Evolutionary conservation across 2,329 filamentous ascomycete species (phyloP).

Genomic region (Calonectria pteridis): DNA sequence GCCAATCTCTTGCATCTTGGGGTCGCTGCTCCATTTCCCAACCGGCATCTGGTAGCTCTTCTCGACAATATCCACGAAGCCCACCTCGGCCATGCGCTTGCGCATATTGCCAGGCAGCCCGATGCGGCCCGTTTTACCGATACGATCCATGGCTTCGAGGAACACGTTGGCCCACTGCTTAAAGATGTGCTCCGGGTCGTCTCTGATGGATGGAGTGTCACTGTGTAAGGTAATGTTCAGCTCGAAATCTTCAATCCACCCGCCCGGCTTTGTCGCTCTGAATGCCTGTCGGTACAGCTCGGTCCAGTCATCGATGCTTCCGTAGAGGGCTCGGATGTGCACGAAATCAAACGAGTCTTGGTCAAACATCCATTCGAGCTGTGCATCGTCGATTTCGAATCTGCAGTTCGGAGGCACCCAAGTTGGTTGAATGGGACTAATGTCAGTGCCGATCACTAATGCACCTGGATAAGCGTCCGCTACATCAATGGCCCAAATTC

Average conservation of each 20-base stretch:
- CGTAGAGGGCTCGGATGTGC: slow-evolving; percentile 18
- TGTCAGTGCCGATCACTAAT: slow-evolving; percentile 11
- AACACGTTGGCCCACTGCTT: slow-evolving; percentile 35
- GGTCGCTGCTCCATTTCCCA: slow-evolving; percentile 34
- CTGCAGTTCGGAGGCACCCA: slow-evolving; percentile 15
- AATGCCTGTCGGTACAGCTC: slow-evolving; percentile 17
- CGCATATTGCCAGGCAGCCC: slow-evolving; percentile 27
- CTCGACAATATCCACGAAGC: slow-evolving; percentile 31
- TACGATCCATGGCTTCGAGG: slow-evolving; percentile 29
- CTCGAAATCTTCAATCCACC: slow-evolving; percentile 37
- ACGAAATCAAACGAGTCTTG: slow-evolving; percentile 8
- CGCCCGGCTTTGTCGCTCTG: slow-evolving; percentile 18
- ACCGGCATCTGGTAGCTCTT: slow-evolving; percentile 31
- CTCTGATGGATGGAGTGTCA: slow-evolving; percentile 27
- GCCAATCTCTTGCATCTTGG: slow-evolving; percentile 33
- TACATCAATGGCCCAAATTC: slow-evolving; percentile 20
- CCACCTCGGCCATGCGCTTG: slow-evolving; percentile 29
- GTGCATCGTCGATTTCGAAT: slow-evolving; percentile 18
- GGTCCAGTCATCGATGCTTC: slow-evolving; percentile 19
- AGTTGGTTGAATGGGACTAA: neutral
- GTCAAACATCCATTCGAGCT: slow-evolving; percentile 9
- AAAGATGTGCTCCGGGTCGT: slow-evolving; percentile 34
- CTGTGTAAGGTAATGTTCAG: slow-evolving; percentile 35
- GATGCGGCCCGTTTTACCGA: slow-evolving; percentile 28
- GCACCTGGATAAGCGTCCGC: neutral